Conservation (phyloP, 805 yeast genomes). For the Sugiyamaella boreocaroliniensis region DNA sequence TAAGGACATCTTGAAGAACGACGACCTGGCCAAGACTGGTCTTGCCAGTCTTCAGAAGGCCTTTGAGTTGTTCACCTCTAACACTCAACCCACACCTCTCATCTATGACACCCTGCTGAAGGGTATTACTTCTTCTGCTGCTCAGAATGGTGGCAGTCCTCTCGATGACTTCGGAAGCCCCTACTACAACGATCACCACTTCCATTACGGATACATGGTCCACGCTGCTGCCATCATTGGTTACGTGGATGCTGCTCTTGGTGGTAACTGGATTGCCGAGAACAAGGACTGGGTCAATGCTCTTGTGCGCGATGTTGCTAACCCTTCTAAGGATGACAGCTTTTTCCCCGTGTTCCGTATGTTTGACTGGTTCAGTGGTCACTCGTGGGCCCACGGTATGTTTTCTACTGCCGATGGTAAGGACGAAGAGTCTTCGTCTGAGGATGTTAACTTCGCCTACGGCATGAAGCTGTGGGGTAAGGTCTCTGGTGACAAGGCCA, state of each 20-base stretch:
- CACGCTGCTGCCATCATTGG: constrained; percentile 79
- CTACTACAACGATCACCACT: constrained; percentile 78
- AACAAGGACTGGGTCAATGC: constrained; percentile 55
- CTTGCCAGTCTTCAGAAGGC: constrained; percentile 60
- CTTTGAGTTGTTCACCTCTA: constrained; percentile 57
- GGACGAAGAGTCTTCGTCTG: constrained; percentile 66
- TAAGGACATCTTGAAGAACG: constrained; percentile 57
- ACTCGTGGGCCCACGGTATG: constrained; percentile 73
- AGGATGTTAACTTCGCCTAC: constrained; percentile 67
- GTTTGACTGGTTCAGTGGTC: constrained; percentile 71
- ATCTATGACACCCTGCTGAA: constrained; percentile 66
- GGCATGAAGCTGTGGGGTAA: constrained; percentile 69
- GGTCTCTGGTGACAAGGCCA: constrained; percentile 45
- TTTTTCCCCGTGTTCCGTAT: constrained; percentile 62
- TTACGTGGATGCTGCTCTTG: constrained; percentile 45
- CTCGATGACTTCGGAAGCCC: constrained; percentile 68
- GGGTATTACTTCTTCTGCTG: constrained; percentile 33
- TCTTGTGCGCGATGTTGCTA: constrained; percentile 61
- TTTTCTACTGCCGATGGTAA: constrained; percentile 61
- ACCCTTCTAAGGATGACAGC: constrained; percentile 45
- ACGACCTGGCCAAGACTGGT: constrained; percentile 42
- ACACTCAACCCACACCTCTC: constrained; percentile 66
- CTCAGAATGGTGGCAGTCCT: constrained; percentile 30
- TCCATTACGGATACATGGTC: constrained; percentile 79
- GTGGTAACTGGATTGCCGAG: constrained; percentile 45